A percentile compares a stretch with the other conserved stretches of the same genome.
Evolutionary conservation across 306 rosid species (phyloP).

Genomic region (Castanospermum australe): DNA sequence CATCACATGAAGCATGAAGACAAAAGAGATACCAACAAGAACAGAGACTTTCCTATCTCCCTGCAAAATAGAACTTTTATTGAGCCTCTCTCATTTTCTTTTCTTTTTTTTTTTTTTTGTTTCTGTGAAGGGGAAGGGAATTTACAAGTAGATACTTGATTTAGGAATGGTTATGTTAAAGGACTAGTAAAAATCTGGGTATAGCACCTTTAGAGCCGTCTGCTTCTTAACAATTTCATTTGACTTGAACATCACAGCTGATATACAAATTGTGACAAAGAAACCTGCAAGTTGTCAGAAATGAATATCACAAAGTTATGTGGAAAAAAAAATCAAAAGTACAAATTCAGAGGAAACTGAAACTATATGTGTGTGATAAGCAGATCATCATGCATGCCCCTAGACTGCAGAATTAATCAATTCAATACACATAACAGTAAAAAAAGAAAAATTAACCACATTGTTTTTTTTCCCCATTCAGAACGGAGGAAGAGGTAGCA

Average conservation of each 20-base stretch:
- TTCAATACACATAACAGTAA: neutral
- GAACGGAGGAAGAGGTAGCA: neutral
- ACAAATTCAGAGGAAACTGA: slow-evolving; percentile 10
- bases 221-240: slow-evolving; percentile 86
- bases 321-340: neutral
- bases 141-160: slow-evolving; percentile 1
- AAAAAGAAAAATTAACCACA: neutral
- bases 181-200: neutral
- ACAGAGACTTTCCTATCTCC: slow-evolving; percentile 76
- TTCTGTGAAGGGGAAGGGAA: neutral
- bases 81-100: slow-evolving; percentile 24
- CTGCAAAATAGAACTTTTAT: slow-evolving; percentile 47
- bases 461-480: neutral
- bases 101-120: neutral
- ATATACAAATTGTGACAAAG: slow-evolving; percentile 75
- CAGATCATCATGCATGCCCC: neutral
- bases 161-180: slow-evolving; percentile 15
- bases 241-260: slow-evolving; percentile 88
- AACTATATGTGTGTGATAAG: slow-evolving; percentile 15
- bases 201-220: slow-evolving; percentile 84
- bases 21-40: slow-evolving; percentile 49
- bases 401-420: slow-evolving; percentile 1
- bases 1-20: slow-evolving; percentile 67
- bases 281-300: slow-evolving; percentile 63
- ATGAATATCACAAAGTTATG: slow-evolving; percentile 12